These are phyloP conservation scores for Sporothrix dimorphospora DNA, from an alignment of 2,329 filamentous ascomycete genomes.

Conservation along the genomic window DNA sequence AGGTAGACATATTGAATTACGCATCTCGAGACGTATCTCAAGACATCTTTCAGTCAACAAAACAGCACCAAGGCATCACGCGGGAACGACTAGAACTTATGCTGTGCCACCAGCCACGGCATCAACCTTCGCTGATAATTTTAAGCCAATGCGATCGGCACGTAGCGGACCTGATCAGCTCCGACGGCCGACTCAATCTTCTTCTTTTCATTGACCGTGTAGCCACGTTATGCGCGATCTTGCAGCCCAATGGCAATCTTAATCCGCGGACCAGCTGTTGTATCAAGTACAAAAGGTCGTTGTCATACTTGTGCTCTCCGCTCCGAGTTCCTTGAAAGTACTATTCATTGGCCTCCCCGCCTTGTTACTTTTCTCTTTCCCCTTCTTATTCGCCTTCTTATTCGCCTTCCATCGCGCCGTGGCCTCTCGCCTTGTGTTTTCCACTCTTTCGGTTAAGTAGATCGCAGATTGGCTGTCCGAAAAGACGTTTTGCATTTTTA, in stretches of 20 bases:
- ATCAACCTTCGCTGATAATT: background rate
- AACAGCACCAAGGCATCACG: background rate
- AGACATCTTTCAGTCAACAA: background rate
- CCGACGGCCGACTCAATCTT: background rate
- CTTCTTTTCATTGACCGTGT: background rate
- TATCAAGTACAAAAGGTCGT: background rate
- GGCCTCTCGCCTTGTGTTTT: background rate
- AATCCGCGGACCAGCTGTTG: background rate
- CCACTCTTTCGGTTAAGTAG: background rate
- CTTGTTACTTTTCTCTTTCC: no score
- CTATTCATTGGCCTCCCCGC: no score
- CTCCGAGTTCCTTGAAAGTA: no score
- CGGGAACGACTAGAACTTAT: background rate
- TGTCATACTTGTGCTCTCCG: background rate
- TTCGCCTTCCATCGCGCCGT: background rate
- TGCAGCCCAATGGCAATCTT: background rate
- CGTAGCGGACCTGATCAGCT: background rate
- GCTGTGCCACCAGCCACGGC: background rate
- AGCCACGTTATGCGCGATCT: background rate
- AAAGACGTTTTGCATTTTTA: no score
- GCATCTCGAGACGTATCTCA: background rate
- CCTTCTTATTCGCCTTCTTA: background rate
- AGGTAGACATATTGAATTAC: background rate
- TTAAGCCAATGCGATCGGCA: background rate
- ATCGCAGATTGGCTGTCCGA: background rate